Evolutionary conservation across 2,329 filamentous ascomycete species (phyloP).

Genomic region (Claviceps sp.): DNA sequence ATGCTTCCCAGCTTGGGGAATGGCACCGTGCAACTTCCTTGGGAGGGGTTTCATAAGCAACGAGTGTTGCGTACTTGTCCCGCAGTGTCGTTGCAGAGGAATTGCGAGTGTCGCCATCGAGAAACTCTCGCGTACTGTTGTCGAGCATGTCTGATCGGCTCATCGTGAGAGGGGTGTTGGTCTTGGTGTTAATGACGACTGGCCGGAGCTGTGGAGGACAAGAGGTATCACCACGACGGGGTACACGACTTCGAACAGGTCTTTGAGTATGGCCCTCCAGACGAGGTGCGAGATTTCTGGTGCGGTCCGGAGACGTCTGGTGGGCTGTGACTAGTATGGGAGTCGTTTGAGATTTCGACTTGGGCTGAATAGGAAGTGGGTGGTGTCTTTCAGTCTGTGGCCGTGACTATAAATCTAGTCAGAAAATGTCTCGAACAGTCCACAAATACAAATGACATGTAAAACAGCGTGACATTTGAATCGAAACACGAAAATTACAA

Average conservation of each 20-base stretch:
- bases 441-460: background rate
- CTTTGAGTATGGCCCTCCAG: slow-evolving; percentile 4
- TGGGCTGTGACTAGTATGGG: background rate
- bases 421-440: background rate
- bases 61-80: slow-evolving; percentile 17
- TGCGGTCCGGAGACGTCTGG: slow-evolving; percentile 2
- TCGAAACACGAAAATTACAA: background rate
- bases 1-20: slow-evolving; percentile 49
- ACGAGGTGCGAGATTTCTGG: slow-evolving; percentile 8
- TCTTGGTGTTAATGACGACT: slow-evolving; percentile 9
- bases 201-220: slow-evolving; percentile 5
- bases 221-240: slow-evolving; percentile 2
- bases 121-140: slow-evolving; percentile 5
- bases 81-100: slow-evolving; percentile 6
- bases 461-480: too few relatives aligned
- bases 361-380: slow-evolving; percentile 2
- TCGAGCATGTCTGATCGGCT: slow-evolving; percentile 3
- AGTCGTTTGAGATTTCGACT: slow-evolving; percentile 1
- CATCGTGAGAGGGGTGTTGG: slow-evolving; percentile 2
- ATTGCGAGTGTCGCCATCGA: background rate
- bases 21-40: slow-evolving; percentile 30
- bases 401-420: slow-evolving; percentile 1
- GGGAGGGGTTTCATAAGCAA: slow-evolving; percentile 19
- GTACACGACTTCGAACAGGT: background rate
- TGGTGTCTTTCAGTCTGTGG: slow-evolving; percentile 11